These are phyloP conservation scores for Euphorbia tirucalli DNA, from an alignment of 345 rosid genomes.

Conservation along the genomic window DNA sequence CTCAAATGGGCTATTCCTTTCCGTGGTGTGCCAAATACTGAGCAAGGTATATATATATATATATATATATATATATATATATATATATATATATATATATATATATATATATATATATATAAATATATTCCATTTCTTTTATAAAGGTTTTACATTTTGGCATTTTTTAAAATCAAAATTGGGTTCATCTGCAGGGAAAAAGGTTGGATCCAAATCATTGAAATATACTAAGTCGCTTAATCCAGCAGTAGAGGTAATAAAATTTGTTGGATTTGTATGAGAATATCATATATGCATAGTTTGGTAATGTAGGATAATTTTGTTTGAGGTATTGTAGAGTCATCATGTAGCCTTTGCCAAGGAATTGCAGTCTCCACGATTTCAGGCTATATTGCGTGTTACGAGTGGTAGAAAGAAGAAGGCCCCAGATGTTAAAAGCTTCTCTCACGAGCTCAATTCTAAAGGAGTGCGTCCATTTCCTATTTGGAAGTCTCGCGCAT, in stretches of 20 bases:
- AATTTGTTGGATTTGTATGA: not conserved
- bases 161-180: not conserved
- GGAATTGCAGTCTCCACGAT: constrained; percentile 82
- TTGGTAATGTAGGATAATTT: no score
- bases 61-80: no score
- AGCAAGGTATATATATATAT: no score
- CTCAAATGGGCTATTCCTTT: constrained; percentile 25
- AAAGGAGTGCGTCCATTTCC: constrained; percentile 95
- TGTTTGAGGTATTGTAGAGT: constrained; percentile 35
- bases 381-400: constrained; percentile 77
- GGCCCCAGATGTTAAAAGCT: constrained; percentile 83
- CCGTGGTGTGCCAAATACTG: not conserved
- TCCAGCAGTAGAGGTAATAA: constrained; percentile 64
- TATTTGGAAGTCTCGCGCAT: constrained; percentile 77
- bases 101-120: no score
- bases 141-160: no score
- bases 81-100: no score
- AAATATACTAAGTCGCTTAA: constrained; percentile 43
- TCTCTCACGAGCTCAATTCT: constrained; percentile 96
- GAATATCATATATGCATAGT: no score
- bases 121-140: no score
- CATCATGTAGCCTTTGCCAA: constrained; percentile 60
- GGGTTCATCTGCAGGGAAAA: constrained; percentile 44
- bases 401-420: constrained; percentile 85
- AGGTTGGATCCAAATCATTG: constrained; percentile 59